These are phyloP conservation scores for Candida nemodendra DNA, from an alignment of 805 yeast genomes.

Conservation along the genomic window DNA sequence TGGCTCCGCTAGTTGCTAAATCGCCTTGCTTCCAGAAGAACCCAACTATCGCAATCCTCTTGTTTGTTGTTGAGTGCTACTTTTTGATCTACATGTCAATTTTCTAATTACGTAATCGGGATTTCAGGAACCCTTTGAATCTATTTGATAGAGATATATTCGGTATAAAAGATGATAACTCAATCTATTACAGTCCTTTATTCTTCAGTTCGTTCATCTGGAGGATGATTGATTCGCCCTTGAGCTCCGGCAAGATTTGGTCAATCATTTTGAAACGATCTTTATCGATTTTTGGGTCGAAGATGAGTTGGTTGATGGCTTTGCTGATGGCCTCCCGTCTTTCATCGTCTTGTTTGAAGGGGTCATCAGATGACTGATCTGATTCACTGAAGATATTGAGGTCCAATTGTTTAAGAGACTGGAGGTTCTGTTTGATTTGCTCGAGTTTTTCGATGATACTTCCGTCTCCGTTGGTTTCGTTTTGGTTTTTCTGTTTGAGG, in stretches of 20 bases:
- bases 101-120: too few species aligned
- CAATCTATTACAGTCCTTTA: slow-evolving; percentile 10
- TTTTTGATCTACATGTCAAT: too few species aligned
- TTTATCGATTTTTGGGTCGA: slow-evolving; percentile 15
- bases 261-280: slow-evolving; percentile 17
- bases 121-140: too few species aligned
- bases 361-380: slow-evolving; percentile 4
- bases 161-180: not conserved
- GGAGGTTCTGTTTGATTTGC: slow-evolving; percentile 23
- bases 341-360: not conserved
- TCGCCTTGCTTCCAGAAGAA: too few species aligned
- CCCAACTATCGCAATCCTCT: too few species aligned
- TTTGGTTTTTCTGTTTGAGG: slow-evolving; percentile 27
- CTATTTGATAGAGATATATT: too few species aligned
- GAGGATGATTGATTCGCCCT: slow-evolving; percentile 23
- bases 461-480: slow-evolving; percentile 17
- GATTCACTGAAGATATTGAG: slow-evolving; percentile 8
- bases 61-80: too few species aligned
- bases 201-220: slow-evolving; percentile 27
- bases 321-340: slow-evolving; percentile 14
- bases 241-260: slow-evolving; percentile 17
- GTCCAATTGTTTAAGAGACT: slow-evolving; percentile 17
- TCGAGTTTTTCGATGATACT: slow-evolving; percentile 24
- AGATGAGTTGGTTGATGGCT: slow-evolving; percentile 18
- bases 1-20: too few species aligned